Conservation (phyloP, 2,329 filamentous ascomycete genomes). For the Ceratocystis cacaofunesta region DNA sequence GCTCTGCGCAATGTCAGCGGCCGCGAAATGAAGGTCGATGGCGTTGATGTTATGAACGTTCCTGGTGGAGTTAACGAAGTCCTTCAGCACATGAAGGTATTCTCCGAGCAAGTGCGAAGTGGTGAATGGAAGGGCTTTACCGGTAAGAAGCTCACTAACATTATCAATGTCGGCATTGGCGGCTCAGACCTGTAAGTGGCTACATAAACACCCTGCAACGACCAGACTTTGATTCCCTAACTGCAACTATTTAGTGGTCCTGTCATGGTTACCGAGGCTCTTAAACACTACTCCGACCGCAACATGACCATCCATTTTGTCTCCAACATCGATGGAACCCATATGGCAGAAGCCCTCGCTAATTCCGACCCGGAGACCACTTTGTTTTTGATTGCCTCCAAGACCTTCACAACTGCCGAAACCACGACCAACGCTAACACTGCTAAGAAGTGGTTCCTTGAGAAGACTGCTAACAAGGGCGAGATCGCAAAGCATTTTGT, state of each 20-base stretch:
- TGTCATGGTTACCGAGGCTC: constrained; percentile 96
- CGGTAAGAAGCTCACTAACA: constrained; percentile 91
- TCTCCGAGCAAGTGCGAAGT: constrained; percentile 84
- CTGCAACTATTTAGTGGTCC: constrained; percentile 50
- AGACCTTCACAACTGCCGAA: constrained; percentile 98
- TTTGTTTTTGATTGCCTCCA: constrained; percentile 96
- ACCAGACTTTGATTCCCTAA: constrained; percentile 17
- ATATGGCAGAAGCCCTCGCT: constrained; percentile 85
- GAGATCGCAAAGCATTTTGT: constrained; percentile 98
- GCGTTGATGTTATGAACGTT: constrained; percentile 79
- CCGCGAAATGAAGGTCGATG: constrained; percentile 71
- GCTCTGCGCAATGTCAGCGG: constrained; percentile 83
- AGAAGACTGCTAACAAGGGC: constrained; percentile 58
- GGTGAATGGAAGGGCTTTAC: constrained; percentile 95
- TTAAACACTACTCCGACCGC: constrained; percentile 83
- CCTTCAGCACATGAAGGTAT: constrained; percentile 95
- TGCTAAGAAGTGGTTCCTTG: constrained; percentile 91
- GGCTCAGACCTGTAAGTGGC: constrained; percentile 86
- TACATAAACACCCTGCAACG: constrained; percentile 20
- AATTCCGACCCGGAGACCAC: constrained; percentile 89
- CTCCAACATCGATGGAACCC: constrained; percentile 98
- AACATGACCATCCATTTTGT: constrained; percentile 91
- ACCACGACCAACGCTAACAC: constrained; percentile 95
- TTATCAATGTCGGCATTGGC: constrained; percentile 95
- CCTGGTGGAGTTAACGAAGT: constrained; percentile 81